Conservation (phyloP, 768 basidiomycete genomes). For the Phanerochaete sordida region DNA sequence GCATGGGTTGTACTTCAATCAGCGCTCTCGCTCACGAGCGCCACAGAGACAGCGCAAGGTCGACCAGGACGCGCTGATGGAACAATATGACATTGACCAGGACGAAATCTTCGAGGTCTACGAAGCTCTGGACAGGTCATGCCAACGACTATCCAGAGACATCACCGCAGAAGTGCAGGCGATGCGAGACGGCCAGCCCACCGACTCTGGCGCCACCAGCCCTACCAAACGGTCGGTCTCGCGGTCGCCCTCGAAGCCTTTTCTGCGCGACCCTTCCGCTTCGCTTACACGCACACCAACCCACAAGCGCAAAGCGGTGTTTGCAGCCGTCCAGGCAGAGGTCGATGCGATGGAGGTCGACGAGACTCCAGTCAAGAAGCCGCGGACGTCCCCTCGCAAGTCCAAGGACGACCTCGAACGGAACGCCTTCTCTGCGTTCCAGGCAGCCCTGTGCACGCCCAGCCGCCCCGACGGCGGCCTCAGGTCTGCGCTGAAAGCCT, state of each 20-base stretch:
- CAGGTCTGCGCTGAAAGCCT: constrained; percentile 2
- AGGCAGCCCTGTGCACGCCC: constrained; percentile 7
- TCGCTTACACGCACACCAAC: constrained; percentile 20
- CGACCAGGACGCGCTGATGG: neutral
- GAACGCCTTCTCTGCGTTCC: constrained; percentile 5
- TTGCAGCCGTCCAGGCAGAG: constrained; percentile 13
- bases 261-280: constrained; percentile 7
- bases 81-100: neutral
- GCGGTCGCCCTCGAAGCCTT: constrained; percentile 21
- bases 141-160: neutral
- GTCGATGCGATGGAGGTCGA: constrained; percentile 14
- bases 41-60: neutral
- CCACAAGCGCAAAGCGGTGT: constrained; percentile 27
- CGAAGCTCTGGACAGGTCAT: neutral
- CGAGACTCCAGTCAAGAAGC: constrained; percentile 24
- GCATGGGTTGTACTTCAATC: neutral
- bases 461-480: neutral
- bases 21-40: neutral
- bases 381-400: constrained; percentile 10
- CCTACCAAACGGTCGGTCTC: neutral
- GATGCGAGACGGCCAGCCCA: neutral
- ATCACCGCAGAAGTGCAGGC: neutral
- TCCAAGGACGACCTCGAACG: neutral
- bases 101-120: neutral
- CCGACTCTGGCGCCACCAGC: neutral